Evolutionary conservation across 2,329 filamentous ascomycete species (phyloP), one percentile per base, ranked within the genome.

Genomic region (Myriosclerotinia scirpicola): DNA sequence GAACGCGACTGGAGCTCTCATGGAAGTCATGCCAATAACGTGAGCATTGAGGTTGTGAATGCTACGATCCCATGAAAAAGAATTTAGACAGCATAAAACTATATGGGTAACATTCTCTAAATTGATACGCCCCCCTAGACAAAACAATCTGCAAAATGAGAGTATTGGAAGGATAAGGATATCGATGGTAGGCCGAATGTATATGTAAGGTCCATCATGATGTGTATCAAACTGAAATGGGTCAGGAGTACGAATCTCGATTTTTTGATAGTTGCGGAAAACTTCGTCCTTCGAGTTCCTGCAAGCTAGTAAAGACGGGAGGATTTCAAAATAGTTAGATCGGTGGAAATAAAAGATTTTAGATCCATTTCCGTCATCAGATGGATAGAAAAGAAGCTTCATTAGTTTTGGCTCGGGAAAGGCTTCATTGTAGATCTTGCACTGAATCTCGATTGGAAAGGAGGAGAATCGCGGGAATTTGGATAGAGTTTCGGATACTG

Each of bases 191-290:
- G 22, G 38, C n/a, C 54, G 54, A 20, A 44, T 11, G 9, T 44
- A 58, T 30, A 7, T 12, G 14, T 11, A 17, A 2, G 1, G 40
- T 26, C 7, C 11, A 17, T 11, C 1, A 2, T 1, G 3, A 1
- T 3, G 2, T 1, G 0, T 5, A 1, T 0, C 0, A 26, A 17
- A 1, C 0, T 15, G 0, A 0, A n/a, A 3, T 1, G 22, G 7
- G 22, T 5, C 4, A 12, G 54, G 22, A 6, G 30, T 0, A 12
- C 20, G 3, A 0, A 58, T 12, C 54, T 58, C 54, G 5, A 44
- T 4, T 20, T 58, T 58, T 1, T 58, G 6, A 15, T 30, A 58
- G 3, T 44, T 30, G 9, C 54, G 38, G 2, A 58, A 20, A 5
- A 58, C 3, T 15, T 58, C 22, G 22, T 11, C 38, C 4, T 58